These are phyloP conservation scores for Lonicera japonica DNA, from an alignment of 129 eudicot species.

Conservation along the genomic window DNA sequence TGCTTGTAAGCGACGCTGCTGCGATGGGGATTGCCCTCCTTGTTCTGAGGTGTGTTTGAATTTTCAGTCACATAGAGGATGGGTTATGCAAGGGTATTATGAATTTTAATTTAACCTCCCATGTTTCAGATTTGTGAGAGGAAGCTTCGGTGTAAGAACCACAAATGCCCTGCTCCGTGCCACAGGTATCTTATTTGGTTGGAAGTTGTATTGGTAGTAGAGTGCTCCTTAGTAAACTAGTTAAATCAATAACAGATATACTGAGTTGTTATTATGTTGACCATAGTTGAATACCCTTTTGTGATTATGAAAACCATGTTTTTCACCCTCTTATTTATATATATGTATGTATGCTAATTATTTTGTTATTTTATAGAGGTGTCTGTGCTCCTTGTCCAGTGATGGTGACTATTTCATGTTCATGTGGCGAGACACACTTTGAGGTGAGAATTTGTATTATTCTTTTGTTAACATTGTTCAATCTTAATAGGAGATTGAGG, in stretches of 20 bases:
- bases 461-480: background rate
- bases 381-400: slow-evolving; percentile 99
- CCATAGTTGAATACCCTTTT: background rate
- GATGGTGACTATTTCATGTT: slow-evolving; percentile 94
- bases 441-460: slow-evolving; percentile 53
- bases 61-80: background rate
- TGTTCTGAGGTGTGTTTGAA: slow-evolving; percentile 69
- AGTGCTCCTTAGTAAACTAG: background rate
- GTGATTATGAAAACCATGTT: no score
- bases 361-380: slow-evolving; percentile 59
- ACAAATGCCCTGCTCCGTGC: slow-evolving; percentile 97
- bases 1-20: slow-evolving; percentile 90
- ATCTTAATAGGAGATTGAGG: no score
- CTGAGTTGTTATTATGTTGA: background rate
- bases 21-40: slow-evolving; percentile 97
- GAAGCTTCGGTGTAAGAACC: slow-evolving; percentile 94
- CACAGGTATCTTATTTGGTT: slow-evolving; percentile 59
- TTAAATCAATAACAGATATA: background rate
- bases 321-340: no score
- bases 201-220: no score
- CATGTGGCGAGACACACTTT: slow-evolving; percentile 79
- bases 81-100: background rate
- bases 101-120: background rate
- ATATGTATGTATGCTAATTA: background rate
- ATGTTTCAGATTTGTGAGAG: slow-evolving; percentile 76